Evolutionary conservation across 192 early-diverging fungal genomes (phyloP), one percentile per base, ranked within the genome.

Genomic region (Phlyctochytrium bullatum): DNA sequence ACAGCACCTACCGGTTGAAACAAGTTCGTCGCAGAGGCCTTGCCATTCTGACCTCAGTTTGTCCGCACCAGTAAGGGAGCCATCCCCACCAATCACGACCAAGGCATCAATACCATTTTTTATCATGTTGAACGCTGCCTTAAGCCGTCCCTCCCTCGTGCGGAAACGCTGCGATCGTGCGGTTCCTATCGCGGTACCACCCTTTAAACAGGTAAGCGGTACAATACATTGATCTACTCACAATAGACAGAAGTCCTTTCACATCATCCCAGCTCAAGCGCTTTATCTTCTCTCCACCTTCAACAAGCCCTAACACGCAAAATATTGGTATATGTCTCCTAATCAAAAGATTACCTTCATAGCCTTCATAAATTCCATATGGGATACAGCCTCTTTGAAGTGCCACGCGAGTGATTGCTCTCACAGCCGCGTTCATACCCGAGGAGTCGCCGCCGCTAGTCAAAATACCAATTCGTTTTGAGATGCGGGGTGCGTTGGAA

Each of bases 351-450:
- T 28, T 28, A 72, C 66, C 59, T 62, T 97, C 91, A 72, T 96
- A 98, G 16, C 96, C 96, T 69, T 98, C 96, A 69, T 93, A 93
- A 61, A 98, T 90, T 12, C 89, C 90, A 76, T 85, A 98, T 1
- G 93, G 89, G 29, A 90, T 80, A 75, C 92, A 95, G 4, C 85
- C 90, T 24, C 87, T 83, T 23, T 89, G 82, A 66, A 96, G 88
- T 0, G 92, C 88, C 67, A 93, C 88, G 29, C 96, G 87, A 16
- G 95, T 94, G 28, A 96, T 91, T 4, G 90, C 87, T 28, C 96
- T 82, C 30, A 98, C 96, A 28, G 89, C 90, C 27, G 96, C 90
- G 69, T 98, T 98, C 96, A 98, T 98, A 29, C 96, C 96, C n/a
- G 89, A 91, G 12, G 91, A 89, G 73, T 98, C 96, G 33, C 96